phyloP scores from a whole-genome alignment of 2,329 filamentous ascomycete species.

The Monosporascus sp. region DNA sequence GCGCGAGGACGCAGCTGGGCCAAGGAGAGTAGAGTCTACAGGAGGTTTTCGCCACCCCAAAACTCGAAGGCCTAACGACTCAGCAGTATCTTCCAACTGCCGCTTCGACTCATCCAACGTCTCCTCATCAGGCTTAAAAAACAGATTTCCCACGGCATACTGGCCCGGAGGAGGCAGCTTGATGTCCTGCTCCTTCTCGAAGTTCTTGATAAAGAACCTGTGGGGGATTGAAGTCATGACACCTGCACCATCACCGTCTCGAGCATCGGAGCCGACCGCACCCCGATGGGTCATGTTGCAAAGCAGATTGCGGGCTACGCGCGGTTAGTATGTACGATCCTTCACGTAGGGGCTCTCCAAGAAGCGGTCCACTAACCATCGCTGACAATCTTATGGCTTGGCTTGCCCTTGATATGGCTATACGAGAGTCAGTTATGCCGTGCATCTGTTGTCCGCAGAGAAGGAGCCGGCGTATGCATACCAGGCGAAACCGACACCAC shows the following conservation, averaged over 20 bases:
- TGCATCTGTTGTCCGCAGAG: neutral
- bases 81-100: conserved; percentile 90
- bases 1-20: conserved; percentile 85
- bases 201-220: conserved; percentile 98
- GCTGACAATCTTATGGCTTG: conserved; percentile 97
- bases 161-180: conserved; percentile 83
- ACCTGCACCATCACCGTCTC: conserved; percentile 96
- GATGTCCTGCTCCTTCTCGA: conserved; percentile 83
- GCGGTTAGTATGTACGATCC: conserved; percentile 25
- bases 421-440: conserved; percentile 9
- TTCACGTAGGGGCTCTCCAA: neutral
- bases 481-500: conserved; percentile 98
- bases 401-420: conserved; percentile 93
- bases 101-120: conserved; percentile 83
- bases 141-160: conserved; percentile 95
- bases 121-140: conserved; percentile 96
- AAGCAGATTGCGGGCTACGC: conserved; percentile 76
- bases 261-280: conserved; percentile 93
- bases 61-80: conserved; percentile 79
- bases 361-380: conserved; percentile 65
- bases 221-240: conserved; percentile 99
- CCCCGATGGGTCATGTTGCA: conserved; percentile 99
- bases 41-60: conserved; percentile 96
- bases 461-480: conserved; percentile 32
- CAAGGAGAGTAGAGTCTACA: conserved; percentile 85